A percentile compares a stretch with the other conserved stretches of the same genome.
Conservation (phyloP, 2,329 filamentous ascomycete species). For the Aspergillus glaucus region DNA sequence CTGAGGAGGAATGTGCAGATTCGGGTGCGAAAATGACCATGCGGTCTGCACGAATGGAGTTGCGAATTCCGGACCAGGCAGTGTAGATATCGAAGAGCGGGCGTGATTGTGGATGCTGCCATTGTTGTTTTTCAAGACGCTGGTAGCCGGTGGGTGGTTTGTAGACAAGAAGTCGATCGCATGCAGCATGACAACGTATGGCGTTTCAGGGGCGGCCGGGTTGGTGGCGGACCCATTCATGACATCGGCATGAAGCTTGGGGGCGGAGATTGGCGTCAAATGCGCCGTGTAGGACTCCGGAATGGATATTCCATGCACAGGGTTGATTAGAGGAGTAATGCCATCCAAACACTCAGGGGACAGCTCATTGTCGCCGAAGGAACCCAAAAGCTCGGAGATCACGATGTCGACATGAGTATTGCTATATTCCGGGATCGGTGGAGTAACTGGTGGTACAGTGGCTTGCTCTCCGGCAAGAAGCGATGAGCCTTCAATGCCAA, state of each 20-base stretch:
- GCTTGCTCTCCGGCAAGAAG: conserved; percentile 29
- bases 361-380: conserved; percentile 94
- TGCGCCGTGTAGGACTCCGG: conserved; percentile 90
- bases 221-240: conserved; percentile 57
- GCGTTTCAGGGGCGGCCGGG: conserved; percentile 73
- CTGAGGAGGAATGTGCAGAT: conserved; percentile 30
- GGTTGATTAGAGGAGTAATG: conserved; percentile 80
- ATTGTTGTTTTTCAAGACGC: conserved; percentile 9
- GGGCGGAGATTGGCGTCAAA: conserved; percentile 83
- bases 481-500: conserved; percentile 23
- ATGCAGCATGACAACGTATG: conserved; percentile 90
- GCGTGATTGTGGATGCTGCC: conserved; percentile 14
- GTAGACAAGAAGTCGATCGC: conserved; percentile 80
- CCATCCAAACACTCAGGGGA: conserved; percentile 95
- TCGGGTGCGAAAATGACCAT: conserved; percentile 41
- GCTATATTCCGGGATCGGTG: conserved; percentile 41
- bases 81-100: conserved; percentile 22
- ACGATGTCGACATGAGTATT: conserved; percentile 67
- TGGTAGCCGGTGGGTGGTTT: conserved; percentile 42
- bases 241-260: conserved; percentile 78
- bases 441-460: conserved; percentile 24
- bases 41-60: conserved; percentile 37
- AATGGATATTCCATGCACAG: conserved; percentile 82
- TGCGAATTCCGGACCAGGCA: conserved; percentile 27
- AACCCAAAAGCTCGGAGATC: conserved; percentile 84